Conservation (phyloP, 352 stramenopile genomes). For the Phytophthora cryptogea region DNA sequence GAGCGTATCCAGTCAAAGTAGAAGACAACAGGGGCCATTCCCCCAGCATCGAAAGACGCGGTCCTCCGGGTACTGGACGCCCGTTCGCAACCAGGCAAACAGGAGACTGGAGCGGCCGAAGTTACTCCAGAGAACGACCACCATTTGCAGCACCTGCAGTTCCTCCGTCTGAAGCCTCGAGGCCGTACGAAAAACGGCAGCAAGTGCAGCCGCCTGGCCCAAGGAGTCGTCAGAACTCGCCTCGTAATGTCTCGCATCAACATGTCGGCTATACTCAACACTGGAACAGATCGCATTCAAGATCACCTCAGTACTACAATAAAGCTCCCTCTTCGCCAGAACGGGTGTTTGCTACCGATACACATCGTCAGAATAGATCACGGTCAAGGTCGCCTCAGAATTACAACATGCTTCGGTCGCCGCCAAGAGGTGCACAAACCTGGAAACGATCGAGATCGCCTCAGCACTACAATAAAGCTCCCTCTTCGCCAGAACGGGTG, state of each 20-base stretch:
- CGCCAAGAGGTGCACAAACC: too few relatives aligned
- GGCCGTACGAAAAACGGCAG: conserved; percentile 9
- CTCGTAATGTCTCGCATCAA: conserved; percentile 5
- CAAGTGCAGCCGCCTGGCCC: conserved; percentile 1
- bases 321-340: background rate
- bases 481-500: too few relatives aligned
- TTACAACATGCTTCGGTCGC: too few relatives aligned
- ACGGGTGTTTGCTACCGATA: too few relatives aligned
- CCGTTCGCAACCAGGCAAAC: background rate
- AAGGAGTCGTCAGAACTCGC: background rate
- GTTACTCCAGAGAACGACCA: conserved; percentile 13
- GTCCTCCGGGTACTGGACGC: conserved; percentile 8
- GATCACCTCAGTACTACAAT: conserved; percentile 6
- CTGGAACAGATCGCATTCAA: conserved; percentile 10
- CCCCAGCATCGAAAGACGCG: background rate
- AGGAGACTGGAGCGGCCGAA: conserved; percentile 13
- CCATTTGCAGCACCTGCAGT: background rate
- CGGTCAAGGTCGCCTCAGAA: too few relatives aligned
- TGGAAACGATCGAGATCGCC: too few relatives aligned
- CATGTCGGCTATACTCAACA: background rate
- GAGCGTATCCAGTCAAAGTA: background rate
- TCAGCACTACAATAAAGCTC: too few relatives aligned
- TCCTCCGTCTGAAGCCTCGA: background rate
- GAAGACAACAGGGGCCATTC: conserved; percentile 1
- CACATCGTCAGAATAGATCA: too few relatives aligned